Percentiles rank a stretch among this genome's conserved stretches.
Conservation (phyloP, 2,329 filamentous ascomycete species). For the Fusarium fujikuroi region DNA sequence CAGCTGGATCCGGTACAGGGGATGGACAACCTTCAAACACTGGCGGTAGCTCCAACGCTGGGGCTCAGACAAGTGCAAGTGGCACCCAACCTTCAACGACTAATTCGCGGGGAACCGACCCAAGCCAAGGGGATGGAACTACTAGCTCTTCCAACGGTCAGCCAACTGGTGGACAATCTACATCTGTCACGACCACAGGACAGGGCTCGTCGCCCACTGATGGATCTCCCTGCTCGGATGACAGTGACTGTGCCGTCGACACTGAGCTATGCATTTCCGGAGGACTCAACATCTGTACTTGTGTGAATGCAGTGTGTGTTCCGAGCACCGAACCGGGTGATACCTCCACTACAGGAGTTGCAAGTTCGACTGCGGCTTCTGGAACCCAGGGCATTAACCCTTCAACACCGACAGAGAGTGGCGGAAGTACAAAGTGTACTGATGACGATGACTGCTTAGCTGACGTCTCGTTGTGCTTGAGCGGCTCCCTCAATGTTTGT, state of each 20-base stretch:
- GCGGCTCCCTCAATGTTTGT: neutral
- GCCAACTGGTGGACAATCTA: neutral
- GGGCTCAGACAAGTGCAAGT: neutral
- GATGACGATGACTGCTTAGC: neutral
- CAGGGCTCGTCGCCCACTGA: neutral
- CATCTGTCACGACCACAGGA: neutral
- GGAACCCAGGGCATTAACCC: neutral
- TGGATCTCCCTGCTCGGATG: neutral
- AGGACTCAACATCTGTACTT: conserved; percentile 15
- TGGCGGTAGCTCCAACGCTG: neutral
- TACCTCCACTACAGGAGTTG: neutral
- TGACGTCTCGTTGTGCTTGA: neutral
- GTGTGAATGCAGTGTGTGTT: conserved; percentile 2
- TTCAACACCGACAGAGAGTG: neutral
- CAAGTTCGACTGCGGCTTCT: neutral
- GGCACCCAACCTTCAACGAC: neutral
- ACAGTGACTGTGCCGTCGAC: conserved; percentile 5
- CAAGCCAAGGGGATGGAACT: neutral
- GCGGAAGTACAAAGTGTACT: neutral
- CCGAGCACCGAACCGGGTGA: neutral
- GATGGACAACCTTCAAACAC: neutral
- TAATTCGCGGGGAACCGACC: neutral
- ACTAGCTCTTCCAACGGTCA: neutral
- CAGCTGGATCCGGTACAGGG: neutral
- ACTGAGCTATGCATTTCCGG: neutral